Evolutionary conservation across 2,329 filamentous ascomycete genomes (phyloP), one percentile per base, ranked within the genome.

Genomic region (Lasiodiplodia gonubiensis): DNA sequence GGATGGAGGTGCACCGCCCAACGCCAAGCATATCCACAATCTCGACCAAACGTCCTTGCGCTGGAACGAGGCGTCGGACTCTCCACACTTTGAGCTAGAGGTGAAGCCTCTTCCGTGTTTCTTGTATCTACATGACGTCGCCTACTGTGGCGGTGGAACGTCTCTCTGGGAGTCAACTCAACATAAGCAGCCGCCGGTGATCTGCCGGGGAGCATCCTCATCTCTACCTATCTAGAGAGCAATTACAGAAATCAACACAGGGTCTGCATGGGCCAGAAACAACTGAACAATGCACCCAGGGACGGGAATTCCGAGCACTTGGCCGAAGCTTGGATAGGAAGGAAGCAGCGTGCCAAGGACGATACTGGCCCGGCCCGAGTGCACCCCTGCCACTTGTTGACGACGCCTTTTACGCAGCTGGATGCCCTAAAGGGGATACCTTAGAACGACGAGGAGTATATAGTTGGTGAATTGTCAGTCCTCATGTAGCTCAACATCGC

Each of bases 361-460:
- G n/a, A 23, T 11, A 8, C 27, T 42, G 46, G 25, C 25, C 12
- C 18, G 25, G 59, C 49, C 10, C 30, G 35, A 46, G 42, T 51
- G 21, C 30, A 63, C 30, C 59, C 59, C 42, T 52, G 59, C 46
- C 25, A 63, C 42, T 63, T 63, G 59, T 63, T 63, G 59, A 63
- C 59, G 59, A 63, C 49, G 59, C 46, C 8, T 48, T 37, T 37
- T 51, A 35, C 59, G 59, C 46, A 63, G 59, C 42, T 30, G 46
- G 27, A 33, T 51, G 8, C 8, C 42, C 18, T n/a, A 49, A 51
- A 51, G 5, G 46, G 18, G 46, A 49, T 33, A 37, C 39, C 11
- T 23, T 16, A 18, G 30, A 23, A 35, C 8, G 27, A 18, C 18
- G 7, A 21, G 0, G 16, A 21, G 18, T 63, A 51, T 63, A 49